phyloP scores from a whole-genome alignment of 371 early-diverging fungal genomes.

The Mucor lusitanicus region DNA sequence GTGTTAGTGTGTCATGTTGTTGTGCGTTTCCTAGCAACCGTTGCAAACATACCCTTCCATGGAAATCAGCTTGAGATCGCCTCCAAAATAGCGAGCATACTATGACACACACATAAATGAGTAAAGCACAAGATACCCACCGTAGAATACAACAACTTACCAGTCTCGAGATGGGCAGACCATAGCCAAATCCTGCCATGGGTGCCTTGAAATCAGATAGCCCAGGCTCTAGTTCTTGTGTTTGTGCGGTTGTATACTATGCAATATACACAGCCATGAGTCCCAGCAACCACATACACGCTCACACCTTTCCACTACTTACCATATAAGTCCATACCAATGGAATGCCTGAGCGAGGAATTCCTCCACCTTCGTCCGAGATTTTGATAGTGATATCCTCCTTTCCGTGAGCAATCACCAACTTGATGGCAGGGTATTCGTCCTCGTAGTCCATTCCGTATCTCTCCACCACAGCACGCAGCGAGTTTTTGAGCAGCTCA shows the following conservation, averaged over 20 bases:
- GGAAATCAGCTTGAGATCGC: conserved; percentile 88
- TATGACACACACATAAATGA: conserved; percentile 11
- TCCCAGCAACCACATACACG: neutral
- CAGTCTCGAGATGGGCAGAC: conserved; percentile 87
- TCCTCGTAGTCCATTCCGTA: conserved; percentile 85
- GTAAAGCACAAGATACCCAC: neutral
- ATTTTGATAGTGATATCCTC: conserved; percentile 98
- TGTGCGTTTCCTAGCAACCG: neutral
- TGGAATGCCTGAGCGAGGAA: conserved; percentile 87
- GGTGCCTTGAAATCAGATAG: conserved; percentile 94
- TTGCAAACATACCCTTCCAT: conserved; percentile 85
- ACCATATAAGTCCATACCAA: conserved; percentile 96
- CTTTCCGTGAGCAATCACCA: conserved; percentile 93
- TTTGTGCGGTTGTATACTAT: conserved; percentile 94
- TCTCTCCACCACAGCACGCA: conserved; percentile 93
- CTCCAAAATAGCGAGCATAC: conserved; percentile 94
- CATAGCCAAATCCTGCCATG: conserved; percentile 98
- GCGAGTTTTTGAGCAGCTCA: conserved; percentile 94
- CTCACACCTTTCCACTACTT: neutral
- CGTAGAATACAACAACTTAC: conserved; percentile 33
- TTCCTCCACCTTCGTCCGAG: conserved; percentile 95
- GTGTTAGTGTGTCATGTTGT: neutral
- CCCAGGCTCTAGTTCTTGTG: conserved; percentile 80
- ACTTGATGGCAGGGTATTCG: conserved; percentile 87
- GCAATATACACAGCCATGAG: neutral